A percentile compares a stretch with the other conserved stretches of the same genome.
phyloP scores from a whole-genome alignment of 805 yeast genomes.

The Maudiozyma turicensis region DNA sequence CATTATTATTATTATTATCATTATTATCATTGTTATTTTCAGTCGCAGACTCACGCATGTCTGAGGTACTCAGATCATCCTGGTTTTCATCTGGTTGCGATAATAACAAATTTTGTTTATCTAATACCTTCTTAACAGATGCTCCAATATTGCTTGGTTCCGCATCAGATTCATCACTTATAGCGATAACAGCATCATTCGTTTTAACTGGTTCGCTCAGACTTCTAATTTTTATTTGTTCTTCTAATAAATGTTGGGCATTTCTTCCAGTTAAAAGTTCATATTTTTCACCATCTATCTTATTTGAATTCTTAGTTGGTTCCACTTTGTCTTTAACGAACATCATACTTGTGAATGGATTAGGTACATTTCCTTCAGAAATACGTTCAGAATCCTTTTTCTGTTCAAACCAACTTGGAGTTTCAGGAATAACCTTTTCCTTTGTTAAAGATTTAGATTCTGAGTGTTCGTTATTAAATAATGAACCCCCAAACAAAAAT shows the following conservation, averaged over 20 bases:
- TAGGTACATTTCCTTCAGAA: conserved; percentile 2
- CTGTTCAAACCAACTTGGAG: conserved; percentile 27
- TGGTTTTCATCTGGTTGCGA: neutral
- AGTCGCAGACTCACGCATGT: too few relatives aligned
- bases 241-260: conserved; percentile 9
- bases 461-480: conserved; percentile 1
- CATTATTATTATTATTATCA: too few relatives aligned
- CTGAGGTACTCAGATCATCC: too few relatives aligned
- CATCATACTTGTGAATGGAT: conserved; percentile 13
- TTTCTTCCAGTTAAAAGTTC: conserved; percentile 14
- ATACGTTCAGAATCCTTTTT: neutral
- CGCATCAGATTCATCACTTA: neutral
- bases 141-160: neutral
- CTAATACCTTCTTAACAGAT: neutral
- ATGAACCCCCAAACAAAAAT: conserved; percentile 12
- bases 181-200: too few relatives aligned
- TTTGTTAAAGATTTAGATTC: neutral
- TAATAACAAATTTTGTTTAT: neutral
- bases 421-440: conserved; percentile 10
- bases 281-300: conserved; percentile 7
- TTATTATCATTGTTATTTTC: too few relatives aligned
- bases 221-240: neutral
- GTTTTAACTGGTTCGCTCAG: neutral
- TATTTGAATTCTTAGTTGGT: neutral
- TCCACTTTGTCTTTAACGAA: conserved; percentile 15